A percentile compares a stretch with the other conserved stretches of the same genome.
Evolutionary conservation across 768 basidiomycete genomes (phyloP).

Genomic region (Coprinellus micaceus): DNA sequence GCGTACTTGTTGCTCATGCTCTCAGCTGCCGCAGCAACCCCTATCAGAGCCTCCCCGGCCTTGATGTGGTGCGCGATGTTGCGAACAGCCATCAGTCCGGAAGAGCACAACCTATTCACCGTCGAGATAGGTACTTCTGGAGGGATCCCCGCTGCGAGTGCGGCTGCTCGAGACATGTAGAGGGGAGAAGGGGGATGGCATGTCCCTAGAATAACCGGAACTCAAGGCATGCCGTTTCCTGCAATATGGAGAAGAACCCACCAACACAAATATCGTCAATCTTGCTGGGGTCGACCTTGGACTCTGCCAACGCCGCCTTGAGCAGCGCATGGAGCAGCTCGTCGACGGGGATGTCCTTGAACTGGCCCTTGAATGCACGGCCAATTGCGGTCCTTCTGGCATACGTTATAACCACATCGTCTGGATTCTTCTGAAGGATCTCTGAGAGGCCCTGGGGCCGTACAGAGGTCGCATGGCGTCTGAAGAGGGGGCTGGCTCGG

Average conservation of each 20-base stretch:
- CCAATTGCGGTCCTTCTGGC: constrained; percentile 90
- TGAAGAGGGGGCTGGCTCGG: constrained; percentile 12
- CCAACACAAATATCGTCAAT: constrained; percentile 87
- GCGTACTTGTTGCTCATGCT: constrained; percentile 78
- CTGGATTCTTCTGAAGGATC: constrained; percentile 64
- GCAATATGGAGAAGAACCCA: constrained; percentile 25
- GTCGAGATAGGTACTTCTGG: constrained; percentile 82
- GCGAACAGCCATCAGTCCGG: constrained; percentile 91
- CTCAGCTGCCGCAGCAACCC: constrained; percentile 79
- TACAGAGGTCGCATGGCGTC: constrained; percentile 38
- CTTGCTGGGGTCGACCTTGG: constrained; percentile 61
- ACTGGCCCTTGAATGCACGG: constrained; percentile 84
- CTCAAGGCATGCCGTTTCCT: not conserved
- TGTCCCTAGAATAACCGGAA: constrained; percentile 45
- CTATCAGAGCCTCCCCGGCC: constrained; percentile 78
- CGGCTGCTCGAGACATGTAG: constrained; percentile 82
- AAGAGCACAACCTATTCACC: constrained; percentile 91
- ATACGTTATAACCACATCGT: constrained; percentile 89
- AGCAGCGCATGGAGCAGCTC: constrained; percentile 81
- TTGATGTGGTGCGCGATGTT: constrained; percentile 85
- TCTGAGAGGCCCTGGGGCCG: constrained; percentile 45
- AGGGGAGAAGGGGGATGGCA: constrained; percentile 81
- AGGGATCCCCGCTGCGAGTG: constrained; percentile 86
- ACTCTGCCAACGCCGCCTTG: constrained; percentile 67
- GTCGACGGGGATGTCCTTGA: constrained; percentile 85